Percentiles rank a stretch among this genome's conserved stretches.
Evolutionary conservation across 176 grass and related monocot genomes (phyloP).

Genomic region (Cenchrus fungigraminus): DNA sequence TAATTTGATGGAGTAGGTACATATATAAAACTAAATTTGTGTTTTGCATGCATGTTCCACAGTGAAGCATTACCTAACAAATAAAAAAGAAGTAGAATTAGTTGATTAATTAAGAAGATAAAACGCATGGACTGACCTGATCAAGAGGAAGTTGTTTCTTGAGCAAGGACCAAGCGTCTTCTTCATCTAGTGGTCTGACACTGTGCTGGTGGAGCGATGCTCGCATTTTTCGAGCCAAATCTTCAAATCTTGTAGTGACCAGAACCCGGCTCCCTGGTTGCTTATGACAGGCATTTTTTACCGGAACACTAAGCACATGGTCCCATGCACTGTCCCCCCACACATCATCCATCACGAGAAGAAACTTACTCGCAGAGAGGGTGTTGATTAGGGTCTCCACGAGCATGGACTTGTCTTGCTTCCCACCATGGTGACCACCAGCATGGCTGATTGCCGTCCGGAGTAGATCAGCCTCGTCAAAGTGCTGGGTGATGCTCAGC

Average conservation of each 20-base stretch:
- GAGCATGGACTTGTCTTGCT: not conserved
- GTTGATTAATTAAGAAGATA: too few species aligned
- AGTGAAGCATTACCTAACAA: too few species aligned
- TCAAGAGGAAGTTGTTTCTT: not conserved
- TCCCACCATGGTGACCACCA: not conserved
- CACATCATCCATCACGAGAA: not conserved
- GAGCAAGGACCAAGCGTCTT: slow-evolving; percentile 5
- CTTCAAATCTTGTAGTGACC: not conserved
- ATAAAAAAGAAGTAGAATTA: not conserved
- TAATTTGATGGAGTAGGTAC: too few species aligned
- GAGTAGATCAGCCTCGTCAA: not conserved
- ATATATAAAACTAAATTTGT: too few species aligned
- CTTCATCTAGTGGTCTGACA: not conserved
- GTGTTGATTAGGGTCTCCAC: not conserved
- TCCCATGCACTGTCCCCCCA: not conserved
- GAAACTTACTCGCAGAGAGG: rapidly evolving
- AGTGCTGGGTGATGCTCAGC: not conserved
- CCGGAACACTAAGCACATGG: not conserved
- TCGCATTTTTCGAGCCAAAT: not conserved
- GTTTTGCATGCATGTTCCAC: too few species aligned
- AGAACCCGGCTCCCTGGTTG: not conserved
- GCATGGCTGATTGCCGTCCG: not conserved
- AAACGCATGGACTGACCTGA: not conserved
- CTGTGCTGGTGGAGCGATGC: not conserved
- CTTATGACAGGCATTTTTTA: not conserved